A percentile compares a stretch with the other conserved stretches of the same genome.
Evolutionary conservation across 2,329 filamentous ascomycete species (phyloP).

Genomic region (Aureobasidium zeae): DNA sequence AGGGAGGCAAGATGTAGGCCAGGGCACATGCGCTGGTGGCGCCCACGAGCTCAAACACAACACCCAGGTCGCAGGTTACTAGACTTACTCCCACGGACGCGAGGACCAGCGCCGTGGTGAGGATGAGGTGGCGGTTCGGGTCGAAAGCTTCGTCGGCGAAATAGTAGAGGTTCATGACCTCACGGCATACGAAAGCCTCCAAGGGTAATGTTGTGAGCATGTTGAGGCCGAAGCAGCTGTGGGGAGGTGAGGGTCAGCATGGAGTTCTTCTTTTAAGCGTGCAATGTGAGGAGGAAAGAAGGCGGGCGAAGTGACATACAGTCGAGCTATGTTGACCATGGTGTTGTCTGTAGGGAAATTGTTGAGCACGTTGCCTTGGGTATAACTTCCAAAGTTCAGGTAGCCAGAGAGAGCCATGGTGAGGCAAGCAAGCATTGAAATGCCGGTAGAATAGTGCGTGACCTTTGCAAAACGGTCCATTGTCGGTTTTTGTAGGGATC

Average conservation of each 20-base stretch:
- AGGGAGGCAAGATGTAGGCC: slow-evolving; percentile 87
- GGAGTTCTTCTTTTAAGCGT: no score
- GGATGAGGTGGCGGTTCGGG: slow-evolving; percentile 72
- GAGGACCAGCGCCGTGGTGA: slow-evolving; percentile 74
- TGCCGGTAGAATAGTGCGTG: slow-evolving; percentile 83
- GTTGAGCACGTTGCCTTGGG: slow-evolving; percentile 91
- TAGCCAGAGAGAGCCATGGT: slow-evolving; percentile 82
- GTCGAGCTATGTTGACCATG: slow-evolving; percentile 86
- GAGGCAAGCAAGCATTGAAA: slow-evolving; percentile 88
- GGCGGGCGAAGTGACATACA: slow-evolving; percentile 40
- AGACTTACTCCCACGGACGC: slow-evolving; percentile 68
- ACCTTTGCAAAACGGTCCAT: slow-evolving; percentile 90
- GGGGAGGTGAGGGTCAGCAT: neutral
- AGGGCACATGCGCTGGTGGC: slow-evolving; percentile 89
- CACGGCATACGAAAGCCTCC: slow-evolving; percentile 93
- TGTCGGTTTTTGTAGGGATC: slow-evolving; percentile 84
- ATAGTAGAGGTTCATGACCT: slow-evolving; percentile 87
- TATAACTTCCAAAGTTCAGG: slow-evolving; percentile 84
- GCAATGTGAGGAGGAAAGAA: neutral
- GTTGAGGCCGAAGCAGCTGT: slow-evolving; percentile 82
- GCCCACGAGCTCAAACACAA: slow-evolving; percentile 92
- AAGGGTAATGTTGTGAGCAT: slow-evolving; percentile 96
- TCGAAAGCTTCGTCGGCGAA: slow-evolving; percentile 66
- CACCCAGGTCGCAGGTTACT: slow-evolving; percentile 83
- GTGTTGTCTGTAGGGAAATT: slow-evolving; percentile 88